Base-by-base conservation (phyloP, 306 rosid species). In the Casuarina glauca region DNA sequence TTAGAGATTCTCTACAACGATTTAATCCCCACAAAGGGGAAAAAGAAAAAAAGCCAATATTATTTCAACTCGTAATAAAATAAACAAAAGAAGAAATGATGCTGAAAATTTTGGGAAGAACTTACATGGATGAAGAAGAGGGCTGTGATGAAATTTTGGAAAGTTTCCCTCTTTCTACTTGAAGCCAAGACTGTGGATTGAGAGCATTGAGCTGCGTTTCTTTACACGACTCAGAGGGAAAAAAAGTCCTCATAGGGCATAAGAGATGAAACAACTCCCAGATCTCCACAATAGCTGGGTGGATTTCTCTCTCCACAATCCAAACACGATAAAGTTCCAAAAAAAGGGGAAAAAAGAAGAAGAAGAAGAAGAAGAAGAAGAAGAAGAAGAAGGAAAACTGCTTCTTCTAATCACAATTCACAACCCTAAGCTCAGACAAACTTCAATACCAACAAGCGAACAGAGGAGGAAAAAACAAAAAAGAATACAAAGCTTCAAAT, bases 181-280 rank as follows among this genome's bases (percentile, higher is more conserved):
- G 98, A 58, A 93, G 98, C 96, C 98, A 93, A 58, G 98, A 86
- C 84, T 91, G 93, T 16, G 98, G 97, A 86, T 88, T 90, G 43
- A 90, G 77, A 81, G 92, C 91, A 90, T 87, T 91, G 48, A 86
- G 87, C 75, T 89, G 96, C 9, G 83, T 79, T 53, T 88, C 97
- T 89, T 90, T 93, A 75, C 90, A 89, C 35, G 90, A 80, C 74
- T 93, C 98, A 45, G 92, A 83, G 80, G 92, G 88, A 82, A 90
- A 88, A 86, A 93, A 91, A 78, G 87, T 85, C 96, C 82, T 93
- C 98, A 93, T 93, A 26, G 91, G 88, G 92, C 93, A 87, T 86
- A 88, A 81, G 81, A 90, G 78, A 69, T 86, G 79, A 79, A 86
- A 78, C 85, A 89, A 84, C 36, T 90, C 89, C 93, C 93, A 84